Base-by-base conservation (phyloP, 2,329 filamentous ascomycete genomes). In the Alternaria triticimaculans region DNA sequence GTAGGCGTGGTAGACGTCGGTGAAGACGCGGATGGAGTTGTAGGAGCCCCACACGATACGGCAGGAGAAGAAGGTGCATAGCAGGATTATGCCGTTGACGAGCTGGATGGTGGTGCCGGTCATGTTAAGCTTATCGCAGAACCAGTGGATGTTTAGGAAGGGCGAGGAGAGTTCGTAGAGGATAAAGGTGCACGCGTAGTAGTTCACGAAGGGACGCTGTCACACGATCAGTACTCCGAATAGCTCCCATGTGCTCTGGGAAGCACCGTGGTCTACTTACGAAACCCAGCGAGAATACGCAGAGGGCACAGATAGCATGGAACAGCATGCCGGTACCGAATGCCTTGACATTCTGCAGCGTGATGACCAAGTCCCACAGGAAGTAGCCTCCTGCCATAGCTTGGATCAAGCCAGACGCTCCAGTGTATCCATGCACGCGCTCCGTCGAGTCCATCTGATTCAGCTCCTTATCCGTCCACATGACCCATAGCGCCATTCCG, bases 141-240 rank as follows among this genome's bases (percentile, higher is more conserved):
- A 96, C 93, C 93, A 96, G 84, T 96, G 93, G 76, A 95, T 87
- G 78, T 96, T 96, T 62, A 96, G 86, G 80, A 96, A 94, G 8
- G 92, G 92, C 5, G 90, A 92, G 25, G 92, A 94, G 43, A 96
- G 87, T 80, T 96, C 93, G 87, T 94, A 96, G 62, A 96, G 89
- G 73, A 96, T 92, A 80, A 96, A 96, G 63, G 88, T 88, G 60
- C 87, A 87, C 60, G 87, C 91, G 80, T 96, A 96, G 83, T 90
- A 94, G 83, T 95, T 94, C 68, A 94, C 86, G 74, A 95, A 94
- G 2, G 93, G 93, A 64, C 92, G 87, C 92, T 96, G 76, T 50
- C 23, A 49, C 14, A 41, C 12, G 7, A 33, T 48, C 3, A 56
- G 63, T 45, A 46, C 7, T 37, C 14, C 4, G 14, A 11, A 43